phyloP scores from a whole-genome alignment of 2,329 filamentous ascomycete species.

The Colletotrichum lindemuthianum region DNA sequence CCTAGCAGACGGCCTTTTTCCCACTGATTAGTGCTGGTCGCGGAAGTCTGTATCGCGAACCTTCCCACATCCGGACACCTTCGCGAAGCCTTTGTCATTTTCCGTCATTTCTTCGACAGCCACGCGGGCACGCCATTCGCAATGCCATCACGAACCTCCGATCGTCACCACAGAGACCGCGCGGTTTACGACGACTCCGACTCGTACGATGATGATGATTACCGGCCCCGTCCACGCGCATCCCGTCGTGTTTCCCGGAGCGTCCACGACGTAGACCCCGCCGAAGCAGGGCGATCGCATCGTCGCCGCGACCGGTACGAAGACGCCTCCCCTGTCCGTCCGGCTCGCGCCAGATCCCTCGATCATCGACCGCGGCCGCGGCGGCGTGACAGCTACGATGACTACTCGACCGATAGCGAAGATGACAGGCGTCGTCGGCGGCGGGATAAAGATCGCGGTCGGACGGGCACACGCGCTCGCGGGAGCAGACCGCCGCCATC shows the following conservation, averaged over 20 bases:
- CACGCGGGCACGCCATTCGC: not conserved
- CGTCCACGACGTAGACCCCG: conserved; percentile 17
- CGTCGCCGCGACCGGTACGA: conserved; percentile 12
- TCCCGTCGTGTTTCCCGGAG: conserved; percentile 22
- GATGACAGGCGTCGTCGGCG: conserved; percentile 19
- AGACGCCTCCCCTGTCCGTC: conserved; percentile 10
- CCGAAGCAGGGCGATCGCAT: conserved; percentile 6
- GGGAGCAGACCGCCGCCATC: not conserved
- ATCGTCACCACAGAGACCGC: conserved; percentile 13
- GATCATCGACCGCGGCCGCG: conserved; percentile 23
- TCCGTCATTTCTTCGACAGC: not conserved
- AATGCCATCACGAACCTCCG: conserved; percentile 27
- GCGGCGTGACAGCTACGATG: conserved; percentile 11
- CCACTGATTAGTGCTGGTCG: not conserved
- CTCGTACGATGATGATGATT: conserved; percentile 23
- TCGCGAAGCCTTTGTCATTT: no score
- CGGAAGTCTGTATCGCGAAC: not conserved
- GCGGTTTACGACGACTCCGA: conserved; percentile 24
- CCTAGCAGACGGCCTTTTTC: conserved; percentile 4
- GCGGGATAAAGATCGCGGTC: not conserved
- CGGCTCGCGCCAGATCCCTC: conserved; percentile 19
- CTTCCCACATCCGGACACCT: conserved; percentile 13
- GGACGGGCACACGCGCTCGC: conserved; percentile 2
- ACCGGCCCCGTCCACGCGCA: conserved; percentile 8
- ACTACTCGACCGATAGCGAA: conserved; percentile 28